Conservation (phyloP, 768 basidiomycete species). For the Cystofilobasidium capitatum region DNA sequence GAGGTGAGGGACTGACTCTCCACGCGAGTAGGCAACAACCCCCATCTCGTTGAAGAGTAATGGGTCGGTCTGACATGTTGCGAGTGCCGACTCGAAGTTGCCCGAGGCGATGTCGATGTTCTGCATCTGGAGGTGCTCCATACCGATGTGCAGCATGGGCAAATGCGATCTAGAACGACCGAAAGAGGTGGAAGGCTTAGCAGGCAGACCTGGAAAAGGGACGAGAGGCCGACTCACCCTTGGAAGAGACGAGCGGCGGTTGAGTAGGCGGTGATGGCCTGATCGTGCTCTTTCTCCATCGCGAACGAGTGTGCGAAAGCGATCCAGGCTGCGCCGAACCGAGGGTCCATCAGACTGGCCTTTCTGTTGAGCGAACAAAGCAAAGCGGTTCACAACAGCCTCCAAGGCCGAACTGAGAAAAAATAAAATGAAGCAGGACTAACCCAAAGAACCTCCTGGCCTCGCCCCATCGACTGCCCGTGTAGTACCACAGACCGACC, state of each 20-base stretch:
- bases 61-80: conserved; percentile 77
- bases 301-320: conserved; percentile 97
- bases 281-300: conserved; percentile 93
- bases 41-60: conserved; percentile 84
- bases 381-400: no score
- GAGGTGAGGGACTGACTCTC: conserved; percentile 48
- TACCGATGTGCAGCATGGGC: conserved; percentile 89
- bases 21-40: conserved; percentile 80
- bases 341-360: conserved; percentile 89
- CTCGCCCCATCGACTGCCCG: conserved; percentile 74
- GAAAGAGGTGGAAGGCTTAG: background rate
- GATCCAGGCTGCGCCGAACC: conserved; percentile 94
- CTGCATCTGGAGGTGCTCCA: conserved; percentile 90
- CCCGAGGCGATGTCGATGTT: conserved; percentile 76
- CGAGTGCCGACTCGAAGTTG: conserved; percentile 67
- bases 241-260: conserved; percentile 91
- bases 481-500: conserved; percentile 92
- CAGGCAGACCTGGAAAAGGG: background rate
- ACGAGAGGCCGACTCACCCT: conserved; percentile 49
- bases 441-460: conserved; percentile 92
- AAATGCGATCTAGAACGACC: conserved; percentile 77
- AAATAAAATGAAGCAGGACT: conserved; percentile 21
- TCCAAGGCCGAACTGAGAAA: no score
- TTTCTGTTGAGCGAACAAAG: conserved; percentile 50
- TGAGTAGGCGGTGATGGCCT: conserved; percentile 95